Conservation (phyloP, 1,284 basidiomycete genomes). For the Paramarasmius palmivorus region DNA sequence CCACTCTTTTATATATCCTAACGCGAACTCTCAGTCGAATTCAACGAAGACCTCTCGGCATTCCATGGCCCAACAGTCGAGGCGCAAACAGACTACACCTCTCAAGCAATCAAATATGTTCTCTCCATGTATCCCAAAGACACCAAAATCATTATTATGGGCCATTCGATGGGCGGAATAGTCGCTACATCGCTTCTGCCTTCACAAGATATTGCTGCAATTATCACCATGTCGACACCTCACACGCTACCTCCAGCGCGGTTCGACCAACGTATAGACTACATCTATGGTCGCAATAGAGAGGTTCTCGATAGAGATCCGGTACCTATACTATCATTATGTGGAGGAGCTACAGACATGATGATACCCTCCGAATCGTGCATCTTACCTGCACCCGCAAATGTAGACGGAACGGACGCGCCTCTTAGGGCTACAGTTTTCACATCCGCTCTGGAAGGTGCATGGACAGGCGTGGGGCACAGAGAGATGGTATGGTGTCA, state of each 20-base stretch:
- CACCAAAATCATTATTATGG: constrained; percentile 77
- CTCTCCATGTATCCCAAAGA: constrained; percentile 70
- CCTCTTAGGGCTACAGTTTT: constrained; percentile 76
- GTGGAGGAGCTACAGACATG: constrained; percentile 90
- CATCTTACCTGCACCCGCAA: constrained; percentile 54
- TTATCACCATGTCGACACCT: constrained; percentile 95
- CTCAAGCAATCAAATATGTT: constrained; percentile 75
- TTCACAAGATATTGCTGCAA: constrained; percentile 64
- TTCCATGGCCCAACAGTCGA: constrained; percentile 90
- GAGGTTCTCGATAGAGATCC: constrained; percentile 36
- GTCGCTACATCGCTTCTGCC: constrained; percentile 79
- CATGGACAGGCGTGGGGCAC: constrained; percentile 96
- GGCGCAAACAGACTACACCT: constrained; percentile 81
- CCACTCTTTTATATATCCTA: neutral
- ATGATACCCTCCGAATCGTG: constrained; percentile 94
- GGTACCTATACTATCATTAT: constrained; percentile 82
- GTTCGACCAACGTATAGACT: constrained; percentile 80
- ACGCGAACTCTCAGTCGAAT: constrained; percentile 68
- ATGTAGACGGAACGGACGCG: constrained; percentile 10
- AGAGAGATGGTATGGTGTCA: constrained; percentile 99
- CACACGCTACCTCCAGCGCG: constrained; percentile 88
- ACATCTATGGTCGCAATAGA: constrained; percentile 60
- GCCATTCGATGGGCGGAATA: constrained; percentile 99
- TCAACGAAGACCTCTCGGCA: constrained; percentile 97
- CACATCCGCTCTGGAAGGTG: constrained; percentile 83